phyloP scores from a whole-genome alignment of 2,329 filamentous ascomycete species.

The Ophidiomyces ophidiicola region DNA sequence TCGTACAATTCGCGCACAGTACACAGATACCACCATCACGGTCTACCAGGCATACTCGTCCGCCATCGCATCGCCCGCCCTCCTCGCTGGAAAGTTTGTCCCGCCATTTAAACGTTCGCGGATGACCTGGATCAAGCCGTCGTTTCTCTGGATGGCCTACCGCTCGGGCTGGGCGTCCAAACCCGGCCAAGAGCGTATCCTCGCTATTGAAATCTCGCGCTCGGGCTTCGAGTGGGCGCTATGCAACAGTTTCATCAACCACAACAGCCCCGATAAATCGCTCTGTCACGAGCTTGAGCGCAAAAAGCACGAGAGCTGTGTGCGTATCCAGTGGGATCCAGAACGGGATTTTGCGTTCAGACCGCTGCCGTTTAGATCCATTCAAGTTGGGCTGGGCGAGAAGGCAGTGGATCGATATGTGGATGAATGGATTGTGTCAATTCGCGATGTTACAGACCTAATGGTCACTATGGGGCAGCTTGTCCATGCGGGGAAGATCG shows the following conservation, averaged over 20 bases:
- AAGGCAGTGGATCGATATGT: conserved; percentile 37
- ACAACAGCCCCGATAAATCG: conserved; percentile 11
- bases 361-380: conserved; percentile 41
- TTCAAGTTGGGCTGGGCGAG: conserved; percentile 49
- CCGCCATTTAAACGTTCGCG: conserved; percentile 41
- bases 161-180: conserved; percentile 50
- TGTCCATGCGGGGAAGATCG: conserved; percentile 33
- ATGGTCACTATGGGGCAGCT: conserved; percentile 39
- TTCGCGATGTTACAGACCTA: conserved; percentile 47
- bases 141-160: conserved; percentile 54
- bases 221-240: conserved; percentile 41
- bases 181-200: conserved; percentile 41
- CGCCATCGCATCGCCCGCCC: conserved; percentile 43
- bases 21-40: conserved; percentile 42
- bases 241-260: conserved; percentile 23
- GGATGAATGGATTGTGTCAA: conserved; percentile 41
- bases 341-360: conserved; percentile 40
- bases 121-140: conserved; percentile 56
- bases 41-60: conserved; percentile 51
- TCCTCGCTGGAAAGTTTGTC: conserved; percentile 40
- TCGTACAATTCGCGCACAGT: conserved; percentile 43
- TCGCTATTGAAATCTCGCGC: conserved; percentile 46
- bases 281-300: conserved; percentile 18
- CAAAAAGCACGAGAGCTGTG: conserved; percentile 20
- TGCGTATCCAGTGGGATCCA: conserved; percentile 54